Evolutionary conservation across 352 stramenopile genomes (phyloP).

Genomic region (Globisporangium echinulatum): DNA sequence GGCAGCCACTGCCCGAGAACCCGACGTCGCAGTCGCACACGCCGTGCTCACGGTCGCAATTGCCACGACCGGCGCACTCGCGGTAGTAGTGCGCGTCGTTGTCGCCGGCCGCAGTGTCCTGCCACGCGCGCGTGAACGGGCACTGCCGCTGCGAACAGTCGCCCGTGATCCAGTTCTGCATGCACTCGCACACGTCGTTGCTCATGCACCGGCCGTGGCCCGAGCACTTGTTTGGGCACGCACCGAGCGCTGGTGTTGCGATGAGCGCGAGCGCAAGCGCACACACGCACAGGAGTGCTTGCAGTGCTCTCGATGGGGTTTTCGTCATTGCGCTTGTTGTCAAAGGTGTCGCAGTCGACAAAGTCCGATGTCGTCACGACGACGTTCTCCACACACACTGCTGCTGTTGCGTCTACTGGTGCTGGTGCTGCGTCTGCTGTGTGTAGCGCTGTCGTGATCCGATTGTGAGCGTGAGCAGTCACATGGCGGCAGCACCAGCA

Average conservation of each 20-base stretch:
- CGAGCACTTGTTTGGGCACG: slow-evolving; percentile 84
- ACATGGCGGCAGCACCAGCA: background rate
- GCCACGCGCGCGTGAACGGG: slow-evolving; percentile 37
- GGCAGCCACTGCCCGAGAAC: slow-evolving; percentile 68
- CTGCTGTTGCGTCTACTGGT: background rate
- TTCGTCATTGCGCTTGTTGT: too few relatives aligned
- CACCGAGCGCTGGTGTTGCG: slow-evolving; percentile 14
- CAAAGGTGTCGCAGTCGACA: too few relatives aligned
- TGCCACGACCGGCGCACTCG: slow-evolving; percentile 67
- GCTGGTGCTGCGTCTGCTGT: background rate
- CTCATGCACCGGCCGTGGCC: slow-evolving; percentile 75
- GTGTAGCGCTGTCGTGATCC: background rate
- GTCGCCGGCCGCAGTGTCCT: slow-evolving; percentile 30
- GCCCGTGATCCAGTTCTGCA: slow-evolving; percentile 66
- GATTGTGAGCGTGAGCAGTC: background rate
- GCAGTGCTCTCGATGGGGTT: too few relatives aligned
- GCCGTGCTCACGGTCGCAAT: slow-evolving; percentile 69
- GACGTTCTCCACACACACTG: too few relatives aligned
- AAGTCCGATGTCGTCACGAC: too few relatives aligned
- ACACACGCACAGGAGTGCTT: slow-evolving; percentile 16
- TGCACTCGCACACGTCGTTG: slow-evolving; percentile 77
- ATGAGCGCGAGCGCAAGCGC: slow-evolving; percentile 24
- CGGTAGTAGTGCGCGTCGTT: slow-evolving; percentile 60
- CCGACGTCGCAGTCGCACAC: slow-evolving; percentile 53
- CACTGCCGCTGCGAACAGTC: slow-evolving; percentile 41